A percentile compares a stretch with the other conserved stretches of the same genome.
Evolutionary conservation across 2,329 filamentous ascomycete genomes (phyloP).

Genomic region (Aureobasidium melanogenum): DNA sequence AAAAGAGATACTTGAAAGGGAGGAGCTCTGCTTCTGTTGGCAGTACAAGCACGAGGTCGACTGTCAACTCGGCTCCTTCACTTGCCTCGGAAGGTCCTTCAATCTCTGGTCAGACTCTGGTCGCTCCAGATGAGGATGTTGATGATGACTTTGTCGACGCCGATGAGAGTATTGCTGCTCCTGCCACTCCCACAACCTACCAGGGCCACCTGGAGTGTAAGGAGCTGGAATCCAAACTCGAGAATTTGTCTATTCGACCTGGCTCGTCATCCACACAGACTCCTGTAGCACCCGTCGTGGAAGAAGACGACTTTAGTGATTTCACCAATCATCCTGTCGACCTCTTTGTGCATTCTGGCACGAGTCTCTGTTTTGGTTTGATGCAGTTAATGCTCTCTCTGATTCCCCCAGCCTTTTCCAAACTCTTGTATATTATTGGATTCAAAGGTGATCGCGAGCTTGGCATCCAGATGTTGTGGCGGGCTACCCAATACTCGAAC

Average conservation of each 20-base stretch:
- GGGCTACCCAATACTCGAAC: constrained; percentile 71
- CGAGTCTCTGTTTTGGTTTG: constrained; percentile 82
- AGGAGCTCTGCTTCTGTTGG: constrained; percentile 20
- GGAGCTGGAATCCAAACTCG: constrained; percentile 19
- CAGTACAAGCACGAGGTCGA: neutral
- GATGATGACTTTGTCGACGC: constrained; percentile 51
- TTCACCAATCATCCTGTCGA: constrained; percentile 67
- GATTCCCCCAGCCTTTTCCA: constrained; percentile 83
- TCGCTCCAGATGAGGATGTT: constrained; percentile 28
- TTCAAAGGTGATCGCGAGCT: constrained; percentile 81
- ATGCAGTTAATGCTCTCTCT: constrained; percentile 83
- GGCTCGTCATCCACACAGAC: neutral
- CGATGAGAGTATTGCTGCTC: constrained; percentile 39
- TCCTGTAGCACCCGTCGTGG: constrained; percentile 17
- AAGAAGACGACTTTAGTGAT: constrained; percentile 51
- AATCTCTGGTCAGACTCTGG: neutral
- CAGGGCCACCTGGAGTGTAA: constrained; percentile 35
- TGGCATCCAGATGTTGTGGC: constrained; percentile 82
- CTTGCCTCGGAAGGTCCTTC: neutral
- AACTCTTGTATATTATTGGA: constrained; percentile 76
- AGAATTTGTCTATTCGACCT: neutral
- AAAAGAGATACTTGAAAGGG: constrained; percentile 49
- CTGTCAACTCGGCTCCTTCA: neutral
- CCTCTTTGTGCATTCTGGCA: constrained; percentile 79
- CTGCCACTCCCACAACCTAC: constrained; percentile 39